Conservation (phyloP, 371 early-diverging fungal species). For the Rhizopus sp. region DNA sequence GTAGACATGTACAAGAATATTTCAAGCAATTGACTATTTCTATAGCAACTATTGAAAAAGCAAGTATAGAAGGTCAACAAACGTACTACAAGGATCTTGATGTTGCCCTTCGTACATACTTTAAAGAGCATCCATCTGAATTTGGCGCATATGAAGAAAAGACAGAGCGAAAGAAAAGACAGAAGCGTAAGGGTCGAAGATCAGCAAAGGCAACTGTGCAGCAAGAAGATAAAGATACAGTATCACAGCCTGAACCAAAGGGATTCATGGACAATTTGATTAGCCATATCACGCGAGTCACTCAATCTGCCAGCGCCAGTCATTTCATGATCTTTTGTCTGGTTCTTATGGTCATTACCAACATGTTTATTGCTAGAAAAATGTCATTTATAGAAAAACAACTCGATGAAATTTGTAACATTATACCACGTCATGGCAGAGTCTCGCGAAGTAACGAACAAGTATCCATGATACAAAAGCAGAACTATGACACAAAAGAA, state of each 20-base stretch:
- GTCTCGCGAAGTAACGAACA: not conserved
- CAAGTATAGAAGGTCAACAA: conserved; percentile 58
- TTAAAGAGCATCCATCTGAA: conserved; percentile 11
- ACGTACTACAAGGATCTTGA: conserved; percentile 59
- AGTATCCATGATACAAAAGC: not conserved
- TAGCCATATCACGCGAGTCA: conserved; percentile 6
- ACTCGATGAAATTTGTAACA: conserved; percentile 6
- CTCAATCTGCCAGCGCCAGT: conserved; percentile 15
- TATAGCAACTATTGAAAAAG: conserved; percentile 23
- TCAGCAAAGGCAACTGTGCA: not conserved
- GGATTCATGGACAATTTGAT: conserved; percentile 14
- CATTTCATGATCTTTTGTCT: conserved; percentile 34
- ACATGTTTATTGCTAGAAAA: conserved; percentile 37
- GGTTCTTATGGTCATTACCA: conserved; percentile 31
- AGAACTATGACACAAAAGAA: conserved; percentile 15
- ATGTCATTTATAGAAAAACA: conserved; percentile 35
- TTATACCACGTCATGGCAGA: not conserved
- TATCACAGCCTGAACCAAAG: conserved; percentile 3
- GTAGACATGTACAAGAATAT: not conserved
- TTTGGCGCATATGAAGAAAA: conserved; percentile 2
- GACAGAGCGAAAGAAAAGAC: conserved; percentile 3
- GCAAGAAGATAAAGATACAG: not conserved
- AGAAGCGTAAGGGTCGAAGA: conserved; percentile 9
- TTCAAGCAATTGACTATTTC: not conserved
- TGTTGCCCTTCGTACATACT: conserved; percentile 13